Evolutionary conservation across 306 rosid genomes (phyloP), one percentile per base, ranked within the genome.

Genomic region (Comarum palustre): DNA sequence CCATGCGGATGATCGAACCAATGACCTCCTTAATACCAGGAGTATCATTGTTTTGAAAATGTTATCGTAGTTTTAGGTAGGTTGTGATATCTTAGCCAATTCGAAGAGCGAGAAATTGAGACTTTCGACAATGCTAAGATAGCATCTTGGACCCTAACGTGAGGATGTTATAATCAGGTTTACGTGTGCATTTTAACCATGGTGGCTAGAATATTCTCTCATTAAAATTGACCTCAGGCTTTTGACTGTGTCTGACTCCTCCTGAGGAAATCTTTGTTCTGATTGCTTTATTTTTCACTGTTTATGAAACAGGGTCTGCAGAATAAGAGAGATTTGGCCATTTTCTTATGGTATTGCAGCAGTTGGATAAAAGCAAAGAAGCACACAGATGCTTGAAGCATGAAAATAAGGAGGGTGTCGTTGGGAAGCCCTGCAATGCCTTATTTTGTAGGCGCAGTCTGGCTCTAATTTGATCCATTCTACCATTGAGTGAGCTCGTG

Each of bases 341-440:
- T 32, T 62, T 22, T 48, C 24, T 24, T 22, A 9, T n/a, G 7
- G 17, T n/a, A n/a, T 5, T 42, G 52, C 36, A 42, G 52, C 36
- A 42, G 52, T 29, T 29, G 52, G 51, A 58, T 38, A 13, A 8
- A 39, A 39, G 48, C 48, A 52, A 20, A 2, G 6, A 20, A 57
- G 10, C 13, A 72, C 43, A 58, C 14, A 27, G 61, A 72, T 72
- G 75, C 57, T 57, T 17, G 55, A 72, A 72, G 58, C 57, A 58
- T 11, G 55, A 48, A 59, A 57, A 42, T 12, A 22, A 20, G 55
- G 61, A 45, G 52, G 14, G 6, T 62, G 65, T 71, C 52, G 24
- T 39, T 71, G 19, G 66, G 66, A 50, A 71, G 25, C 75, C 16
- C 32, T 14, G 66, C 75, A 71, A 11, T 43, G 27, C 32, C 45